phyloP scores from a whole-genome alignment of 352 stramenopile genomes.

The Globisporangium ultimum region DNA sequence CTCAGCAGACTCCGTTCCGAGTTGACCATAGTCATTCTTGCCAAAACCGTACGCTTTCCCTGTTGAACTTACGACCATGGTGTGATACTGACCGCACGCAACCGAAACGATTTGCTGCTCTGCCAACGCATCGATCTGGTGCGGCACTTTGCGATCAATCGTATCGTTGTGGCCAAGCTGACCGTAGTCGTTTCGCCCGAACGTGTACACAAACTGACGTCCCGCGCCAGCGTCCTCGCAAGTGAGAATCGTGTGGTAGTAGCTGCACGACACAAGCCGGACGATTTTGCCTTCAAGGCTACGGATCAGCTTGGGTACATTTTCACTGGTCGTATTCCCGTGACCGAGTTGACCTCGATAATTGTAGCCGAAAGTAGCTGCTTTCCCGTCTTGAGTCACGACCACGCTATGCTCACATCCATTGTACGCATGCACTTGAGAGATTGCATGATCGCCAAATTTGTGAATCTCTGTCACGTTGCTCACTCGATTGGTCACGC shows the following conservation, averaged over 20 bases:
- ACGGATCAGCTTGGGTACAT: constrained; percentile 72
- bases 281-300: constrained; percentile 70
- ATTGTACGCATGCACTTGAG: constrained; percentile 91
- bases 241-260: constrained; percentile 90
- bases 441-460: constrained; percentile 39
- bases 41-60: constrained; percentile 84
- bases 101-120: constrained; percentile 68
- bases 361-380: constrained; percentile 91
- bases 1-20: constrained; percentile 77
- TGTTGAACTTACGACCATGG: constrained; percentile 61
- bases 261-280: constrained; percentile 87
- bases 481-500: constrained; percentile 73
- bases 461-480: constrained; percentile 73
- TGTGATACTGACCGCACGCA: constrained; percentile 92
- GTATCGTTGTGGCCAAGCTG: constrained; percentile 89
- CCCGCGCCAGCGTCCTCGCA: constrained; percentile 38
- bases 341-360: constrained; percentile 92
- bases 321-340: constrained; percentile 85
- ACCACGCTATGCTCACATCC: constrained; percentile 91
- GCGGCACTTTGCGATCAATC: constrained; percentile 85
- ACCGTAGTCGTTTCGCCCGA: constrained; percentile 92
- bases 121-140: constrained; percentile 55
- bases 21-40: constrained; percentile 94
- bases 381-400: constrained; percentile 70
- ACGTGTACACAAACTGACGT: constrained; percentile 69